Conservation (phyloP, 1,284 basidiomycete genomes). For the Trichosporon coremiiforme region DNA sequence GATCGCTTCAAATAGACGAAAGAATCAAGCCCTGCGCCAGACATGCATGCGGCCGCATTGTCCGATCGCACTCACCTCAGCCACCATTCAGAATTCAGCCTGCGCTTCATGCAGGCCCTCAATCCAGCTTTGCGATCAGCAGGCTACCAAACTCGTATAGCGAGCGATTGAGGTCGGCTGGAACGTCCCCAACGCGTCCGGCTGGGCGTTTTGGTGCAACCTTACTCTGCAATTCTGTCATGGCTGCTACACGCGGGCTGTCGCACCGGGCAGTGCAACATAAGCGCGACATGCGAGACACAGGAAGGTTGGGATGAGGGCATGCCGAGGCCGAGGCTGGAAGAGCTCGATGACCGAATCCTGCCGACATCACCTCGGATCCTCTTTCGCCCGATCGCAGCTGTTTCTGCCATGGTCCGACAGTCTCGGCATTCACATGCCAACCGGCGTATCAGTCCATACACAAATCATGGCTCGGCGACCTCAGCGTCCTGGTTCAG, state of each 20-base stretch:
- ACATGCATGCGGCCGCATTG: too few species aligned
- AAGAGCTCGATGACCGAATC: background rate
- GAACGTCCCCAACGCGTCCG: too few species aligned
- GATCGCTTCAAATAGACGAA: too few species aligned
- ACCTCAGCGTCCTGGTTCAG: background rate
- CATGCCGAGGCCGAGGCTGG: constrained; percentile 2
- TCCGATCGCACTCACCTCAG: background rate
- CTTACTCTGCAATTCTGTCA: background rate
- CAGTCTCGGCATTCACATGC: background rate
- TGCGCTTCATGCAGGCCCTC: too few species aligned
- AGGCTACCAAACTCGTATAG: too few species aligned
- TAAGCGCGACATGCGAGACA: too few species aligned
- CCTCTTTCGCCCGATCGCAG: background rate
- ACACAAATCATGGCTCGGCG: background rate
- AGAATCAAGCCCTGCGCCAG: background rate
- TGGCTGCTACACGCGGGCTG: background rate
- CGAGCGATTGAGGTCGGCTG: too few species aligned
- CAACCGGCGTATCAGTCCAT: background rate
- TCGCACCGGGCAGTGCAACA: too few species aligned
- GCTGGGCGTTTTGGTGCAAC: too few species aligned
- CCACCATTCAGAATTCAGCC: constrained; percentile 7
- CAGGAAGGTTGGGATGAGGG: too few species aligned
- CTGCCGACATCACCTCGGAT: background rate
- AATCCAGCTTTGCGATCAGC: too few species aligned
- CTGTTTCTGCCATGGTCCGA: background rate